Percentiles rank a stretch among this genome's conserved stretches.
Conservation (phyloP, 805 yeast species). For the Candida schatavii region DNA sequence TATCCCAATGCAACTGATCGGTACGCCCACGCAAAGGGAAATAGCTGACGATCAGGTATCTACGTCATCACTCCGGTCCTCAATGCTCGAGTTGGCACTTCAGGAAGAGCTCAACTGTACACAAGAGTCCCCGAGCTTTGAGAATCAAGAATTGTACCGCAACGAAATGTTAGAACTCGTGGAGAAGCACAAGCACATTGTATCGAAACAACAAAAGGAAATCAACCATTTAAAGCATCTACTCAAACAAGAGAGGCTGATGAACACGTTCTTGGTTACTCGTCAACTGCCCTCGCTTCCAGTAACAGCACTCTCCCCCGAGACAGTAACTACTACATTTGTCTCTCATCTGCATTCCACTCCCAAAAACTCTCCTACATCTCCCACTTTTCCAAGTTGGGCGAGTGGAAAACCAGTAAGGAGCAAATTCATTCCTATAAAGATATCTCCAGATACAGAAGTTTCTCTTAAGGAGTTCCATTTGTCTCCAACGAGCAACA, state of each 20-base stretch:
- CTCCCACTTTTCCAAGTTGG: neutral
- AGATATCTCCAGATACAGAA: slow-evolving; percentile 7
- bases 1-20: neutral
- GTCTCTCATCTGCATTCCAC: no score
- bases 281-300: neutral
- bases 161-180: slow-evolving; percentile 22
- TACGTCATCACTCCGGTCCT: neutral
- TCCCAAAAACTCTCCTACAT: neutral
- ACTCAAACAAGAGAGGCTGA: slow-evolving; percentile 20
- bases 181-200: slow-evolving; percentile 19
- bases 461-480: neutral
- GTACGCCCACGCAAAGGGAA: no score
- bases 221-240: slow-evolving; percentile 21
- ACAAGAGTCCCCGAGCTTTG: neutral
- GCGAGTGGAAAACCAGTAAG: slow-evolving; percentile 7
- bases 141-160: slow-evolving; percentile 15
- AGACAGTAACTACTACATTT: neutral
- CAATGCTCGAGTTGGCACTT: neutral
- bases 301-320: neutral
- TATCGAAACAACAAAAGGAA: slow-evolving; percentile 24
- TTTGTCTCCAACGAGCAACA: neutral
- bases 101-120: neutral
- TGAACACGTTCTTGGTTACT: neutral
- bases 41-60: neutral
- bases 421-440: slow-evolving; percentile 17